Percentiles rank a stretch among this genome's conserved stretches.
Evolutionary conservation across 306 rosid genomes (phyloP).

Genomic region (Medicago truncatula): MtrunA17r5.0-ANR NC_053043.1:5615001-5615500

Average conservation of each 20-base stretch:
- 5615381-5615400: conserved; percentile 38
- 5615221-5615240: conserved; percentile 6
- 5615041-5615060: not conserved
- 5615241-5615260: conserved; percentile 42
- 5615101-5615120: conserved; percentile 10
- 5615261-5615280: conserved; percentile 58
- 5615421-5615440: not conserved
- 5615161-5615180: conserved; percentile 20
- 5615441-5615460: not conserved
- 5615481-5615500: not conserved
- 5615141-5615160: conserved; percentile 20
- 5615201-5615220: not conserved
- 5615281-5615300: conserved; percentile 54
- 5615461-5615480: not conserved
- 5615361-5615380: conserved; percentile 40
- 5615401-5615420: conserved; percentile 17
- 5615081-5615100: not conserved
- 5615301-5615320: conserved; percentile 44
- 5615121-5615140: conserved; percentile 32
- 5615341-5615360: conserved; percentile 46
- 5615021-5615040: not conserved
- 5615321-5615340: conserved; percentile 44
- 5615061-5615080: not conserved
- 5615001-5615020: not conserved
- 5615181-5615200: conserved; percentile 47